A percentile compares a stretch with the other conserved stretches of the same genome.
Evolutionary conservation across 1,284 basidiomycete genomes (phyloP).

Genomic region (Kalmanozyma brasiliensis): DNA sequence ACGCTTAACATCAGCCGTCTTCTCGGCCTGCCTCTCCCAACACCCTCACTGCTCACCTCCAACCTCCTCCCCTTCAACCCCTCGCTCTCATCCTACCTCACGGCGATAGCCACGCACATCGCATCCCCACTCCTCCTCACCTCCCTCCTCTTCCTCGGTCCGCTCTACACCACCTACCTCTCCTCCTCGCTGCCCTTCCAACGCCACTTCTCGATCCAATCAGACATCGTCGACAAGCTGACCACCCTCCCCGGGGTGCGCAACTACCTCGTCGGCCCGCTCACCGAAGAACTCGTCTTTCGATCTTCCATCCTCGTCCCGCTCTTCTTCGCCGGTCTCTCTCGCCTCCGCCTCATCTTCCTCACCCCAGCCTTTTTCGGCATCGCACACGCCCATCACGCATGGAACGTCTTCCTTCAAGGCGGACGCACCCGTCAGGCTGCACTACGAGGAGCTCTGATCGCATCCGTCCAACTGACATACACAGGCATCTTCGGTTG

Average conservation of each 20-base stretch:
- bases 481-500: constrained; percentile 94
- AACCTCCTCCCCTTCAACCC: constrained; percentile 47
- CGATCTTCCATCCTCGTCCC: constrained; percentile 82
- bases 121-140: constrained; percentile 70
- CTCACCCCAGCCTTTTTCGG: constrained; percentile 87
- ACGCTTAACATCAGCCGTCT: constrained; percentile 29
- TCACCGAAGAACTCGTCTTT: constrained; percentile 93
- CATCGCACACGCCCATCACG: constrained; percentile 90
- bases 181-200: constrained; percentile 75
- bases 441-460: constrained; percentile 74
- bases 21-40: constrained; percentile 53
- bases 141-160: constrained; percentile 83
- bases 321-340: constrained; percentile 77
- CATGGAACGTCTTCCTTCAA: constrained; percentile 81
- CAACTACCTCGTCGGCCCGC: constrained; percentile 83
- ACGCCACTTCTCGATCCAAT: constrained; percentile 48
- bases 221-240: constrained; percentile 70
- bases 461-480: constrained; percentile 75
- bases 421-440: constrained; percentile 70
- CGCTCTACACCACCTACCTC: constrained; percentile 77
- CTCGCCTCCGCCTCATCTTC: constrained; percentile 76
- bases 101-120: constrained; percentile 6
- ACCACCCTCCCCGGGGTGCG: constrained; percentile 75
- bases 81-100: constrained; percentile 11
- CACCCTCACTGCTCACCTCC: constrained; percentile 39